Conservation (phyloP, 768 basidiomycete genomes). For the Xerocomellus intermedius region DNA sequence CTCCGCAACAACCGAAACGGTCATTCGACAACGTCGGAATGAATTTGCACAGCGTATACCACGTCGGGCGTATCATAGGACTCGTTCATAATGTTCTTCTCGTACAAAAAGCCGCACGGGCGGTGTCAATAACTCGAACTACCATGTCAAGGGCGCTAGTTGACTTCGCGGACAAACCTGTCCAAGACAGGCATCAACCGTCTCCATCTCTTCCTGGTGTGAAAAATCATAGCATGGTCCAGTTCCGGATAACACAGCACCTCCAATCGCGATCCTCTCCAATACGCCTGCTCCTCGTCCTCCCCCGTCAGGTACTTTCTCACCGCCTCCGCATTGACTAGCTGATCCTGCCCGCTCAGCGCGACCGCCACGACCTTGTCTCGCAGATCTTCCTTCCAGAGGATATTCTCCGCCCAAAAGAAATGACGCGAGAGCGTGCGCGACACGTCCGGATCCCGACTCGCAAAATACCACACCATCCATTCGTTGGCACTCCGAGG, state of each 20-base stretch:
- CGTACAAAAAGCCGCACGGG: neutral
- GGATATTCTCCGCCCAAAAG: constrained; percentile 62
- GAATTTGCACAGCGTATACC: too few relatives aligned
- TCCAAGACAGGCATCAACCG: constrained; percentile 33
- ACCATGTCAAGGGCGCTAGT: neutral
- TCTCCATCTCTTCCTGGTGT: constrained; percentile 25
- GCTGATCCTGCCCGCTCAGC: constrained; percentile 42
- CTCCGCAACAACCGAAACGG: neutral
- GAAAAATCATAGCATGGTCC: constrained; percentile 44
- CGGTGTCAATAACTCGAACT: neutral
- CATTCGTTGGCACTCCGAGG: constrained; percentile 57
- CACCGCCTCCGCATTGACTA: constrained; percentile 40
- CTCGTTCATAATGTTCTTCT: neutral
- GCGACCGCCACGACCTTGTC: constrained; percentile 33
- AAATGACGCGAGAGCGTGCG: constrained; percentile 58
- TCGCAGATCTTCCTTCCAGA: constrained; percentile 58
- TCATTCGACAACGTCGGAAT: too few relatives aligned
- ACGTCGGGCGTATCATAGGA: neutral
- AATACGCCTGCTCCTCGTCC: constrained; percentile 15
- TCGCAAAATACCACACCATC: constrained; percentile 68
- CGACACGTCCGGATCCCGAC: constrained; percentile 61
- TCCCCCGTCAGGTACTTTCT: constrained; percentile 40
- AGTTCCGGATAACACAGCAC: constrained; percentile 39
- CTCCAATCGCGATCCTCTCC: constrained; percentile 34
- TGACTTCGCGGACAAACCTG: constrained; percentile 26